These are phyloP conservation scores for Micractinium sp. DNA, from an alignment of 139 green algal species.

Conservation along the genomic window DNA sequence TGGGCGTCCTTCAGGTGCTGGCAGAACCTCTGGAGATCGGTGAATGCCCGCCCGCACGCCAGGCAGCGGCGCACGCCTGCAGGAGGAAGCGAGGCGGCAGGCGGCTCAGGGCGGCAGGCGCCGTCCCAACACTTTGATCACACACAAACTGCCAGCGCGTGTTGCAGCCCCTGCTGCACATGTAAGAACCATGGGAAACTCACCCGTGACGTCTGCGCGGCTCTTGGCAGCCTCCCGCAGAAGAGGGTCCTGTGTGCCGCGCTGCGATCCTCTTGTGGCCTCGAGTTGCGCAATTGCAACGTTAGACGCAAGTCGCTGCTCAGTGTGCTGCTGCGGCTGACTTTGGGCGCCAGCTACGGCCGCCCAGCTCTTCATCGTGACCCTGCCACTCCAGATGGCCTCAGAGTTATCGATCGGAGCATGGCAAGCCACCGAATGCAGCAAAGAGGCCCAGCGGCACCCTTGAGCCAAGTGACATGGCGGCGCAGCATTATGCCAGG, in stretches of 20 bases:
- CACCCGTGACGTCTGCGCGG: slow-evolving; percentile 28
- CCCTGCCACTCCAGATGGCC: background rate
- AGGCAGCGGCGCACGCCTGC: slow-evolving; percentile 69
- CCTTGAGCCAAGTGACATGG: too few species aligned
- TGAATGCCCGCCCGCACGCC: slow-evolving; percentile 68
- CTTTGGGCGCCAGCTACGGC: background rate
- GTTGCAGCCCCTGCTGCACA: background rate
- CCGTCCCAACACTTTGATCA: too few species aligned
- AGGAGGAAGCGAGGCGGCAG: background rate
- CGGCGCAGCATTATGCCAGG: too few species aligned
- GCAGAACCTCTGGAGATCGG: slow-evolving; percentile 59
- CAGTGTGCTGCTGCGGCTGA: background rate
- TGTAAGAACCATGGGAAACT: background rate
- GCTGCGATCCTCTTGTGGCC: too few species aligned
- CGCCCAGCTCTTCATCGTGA: background rate
- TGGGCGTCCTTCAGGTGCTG: slow-evolving; percentile 83
- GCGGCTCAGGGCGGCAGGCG: background rate
- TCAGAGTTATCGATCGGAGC: too few species aligned
- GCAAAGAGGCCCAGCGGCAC: too few species aligned
- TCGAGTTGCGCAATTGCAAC: background rate
- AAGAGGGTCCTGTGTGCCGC: background rate
- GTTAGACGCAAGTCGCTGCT: too few species aligned
- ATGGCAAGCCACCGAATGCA: too few species aligned
- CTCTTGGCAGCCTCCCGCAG: slow-evolving; percentile 32
- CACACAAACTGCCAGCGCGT: background rate